A percentile compares a stretch with the other conserved stretches of the same genome.
Conservation (phyloP, 192 early-diverging fungal genomes). For the Coemansia sp. region DNA sequence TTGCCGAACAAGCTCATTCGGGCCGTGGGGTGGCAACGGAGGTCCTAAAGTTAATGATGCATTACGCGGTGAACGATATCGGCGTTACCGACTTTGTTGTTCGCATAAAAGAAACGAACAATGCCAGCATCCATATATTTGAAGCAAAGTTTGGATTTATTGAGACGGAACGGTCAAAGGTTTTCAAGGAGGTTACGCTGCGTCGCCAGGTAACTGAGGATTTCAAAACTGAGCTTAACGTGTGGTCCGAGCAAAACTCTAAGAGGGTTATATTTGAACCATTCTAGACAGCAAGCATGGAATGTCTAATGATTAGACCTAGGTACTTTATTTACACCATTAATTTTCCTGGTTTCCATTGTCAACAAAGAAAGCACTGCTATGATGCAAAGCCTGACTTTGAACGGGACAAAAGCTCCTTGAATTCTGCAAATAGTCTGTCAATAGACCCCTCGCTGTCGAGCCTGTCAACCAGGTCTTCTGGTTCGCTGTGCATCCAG, state of each 20-base stretch:
- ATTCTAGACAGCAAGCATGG: not conserved
- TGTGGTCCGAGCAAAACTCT: constrained; percentile 9
- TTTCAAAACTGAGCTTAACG: constrained; percentile 7
- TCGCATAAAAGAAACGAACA: constrained; percentile 53
- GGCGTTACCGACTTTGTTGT: constrained; percentile 48
- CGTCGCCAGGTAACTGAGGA: constrained; percentile 29
- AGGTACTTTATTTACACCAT: too few relatives aligned
- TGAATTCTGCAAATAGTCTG: constrained; percentile 24
- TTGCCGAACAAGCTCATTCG: constrained; percentile 62
- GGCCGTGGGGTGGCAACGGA: constrained; percentile 48
- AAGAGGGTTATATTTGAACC: constrained; percentile 20
- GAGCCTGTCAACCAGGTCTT: constrained; percentile 36
- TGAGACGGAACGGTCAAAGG: constrained; percentile 42
- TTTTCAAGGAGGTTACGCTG: constrained; percentile 48
- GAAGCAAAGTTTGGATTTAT: constrained; percentile 41
- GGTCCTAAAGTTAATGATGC: constrained; percentile 51
- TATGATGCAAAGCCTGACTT: constrained; percentile 40
- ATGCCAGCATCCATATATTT: constrained; percentile 47
- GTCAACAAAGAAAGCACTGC: not conserved
- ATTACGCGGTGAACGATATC: constrained; percentile 48
- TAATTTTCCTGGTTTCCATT: not conserved
- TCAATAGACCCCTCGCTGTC: constrained; percentile 29
- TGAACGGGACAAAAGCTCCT: constrained; percentile 24
- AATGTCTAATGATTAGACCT: not conserved
- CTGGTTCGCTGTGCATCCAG: constrained; percentile 15